phyloP scores from a whole-genome alignment of 1,284 basidiomycete genomes.

The Malassezia nana region DNA sequence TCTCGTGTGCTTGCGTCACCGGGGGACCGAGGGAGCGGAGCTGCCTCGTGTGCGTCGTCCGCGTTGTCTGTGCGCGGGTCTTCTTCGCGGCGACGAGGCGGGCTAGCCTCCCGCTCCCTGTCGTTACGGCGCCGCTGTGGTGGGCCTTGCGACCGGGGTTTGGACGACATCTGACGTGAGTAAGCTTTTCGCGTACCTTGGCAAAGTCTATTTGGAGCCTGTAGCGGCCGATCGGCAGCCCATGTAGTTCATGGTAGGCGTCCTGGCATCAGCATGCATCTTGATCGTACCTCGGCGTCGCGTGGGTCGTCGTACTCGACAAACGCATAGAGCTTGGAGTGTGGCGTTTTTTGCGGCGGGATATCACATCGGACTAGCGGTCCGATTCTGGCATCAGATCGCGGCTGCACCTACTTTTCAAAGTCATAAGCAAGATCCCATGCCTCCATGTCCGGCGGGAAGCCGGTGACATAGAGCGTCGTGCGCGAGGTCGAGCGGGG shows the following conservation, averaged over 20 bases:
- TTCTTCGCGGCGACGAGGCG: background rate
- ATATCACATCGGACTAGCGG: constrained; percentile 40
- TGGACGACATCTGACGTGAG: background rate
- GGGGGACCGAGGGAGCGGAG: background rate
- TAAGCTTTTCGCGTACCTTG: constrained; percentile 15
- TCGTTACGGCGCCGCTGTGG: background rate
- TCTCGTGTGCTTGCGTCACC: background rate
- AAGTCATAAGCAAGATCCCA: constrained; percentile 41
- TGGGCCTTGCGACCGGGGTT: background rate
- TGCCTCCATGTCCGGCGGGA: constrained; percentile 35
- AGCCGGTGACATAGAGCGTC: constrained; percentile 32
- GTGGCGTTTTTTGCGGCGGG: constrained; percentile 29
- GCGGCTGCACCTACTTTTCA: constrained; percentile 15
- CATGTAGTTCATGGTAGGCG: constrained; percentile 38
- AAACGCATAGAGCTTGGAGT: constrained; percentile 34
- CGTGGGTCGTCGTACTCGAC: constrained; percentile 39
- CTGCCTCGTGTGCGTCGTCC: background rate
- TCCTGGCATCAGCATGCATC: constrained; percentile 10
- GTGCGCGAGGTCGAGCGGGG: background rate
- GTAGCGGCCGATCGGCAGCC: constrained; percentile 32
- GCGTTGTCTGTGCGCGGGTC: background rate
- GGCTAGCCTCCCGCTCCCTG: background rate
- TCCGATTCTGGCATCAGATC: constrained; percentile 21
- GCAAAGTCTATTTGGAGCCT: constrained; percentile 36
- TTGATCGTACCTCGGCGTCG: constrained; percentile 25